Conservation (phyloP, 139 green algal genomes). For the Chlorella sp. region DNA sequence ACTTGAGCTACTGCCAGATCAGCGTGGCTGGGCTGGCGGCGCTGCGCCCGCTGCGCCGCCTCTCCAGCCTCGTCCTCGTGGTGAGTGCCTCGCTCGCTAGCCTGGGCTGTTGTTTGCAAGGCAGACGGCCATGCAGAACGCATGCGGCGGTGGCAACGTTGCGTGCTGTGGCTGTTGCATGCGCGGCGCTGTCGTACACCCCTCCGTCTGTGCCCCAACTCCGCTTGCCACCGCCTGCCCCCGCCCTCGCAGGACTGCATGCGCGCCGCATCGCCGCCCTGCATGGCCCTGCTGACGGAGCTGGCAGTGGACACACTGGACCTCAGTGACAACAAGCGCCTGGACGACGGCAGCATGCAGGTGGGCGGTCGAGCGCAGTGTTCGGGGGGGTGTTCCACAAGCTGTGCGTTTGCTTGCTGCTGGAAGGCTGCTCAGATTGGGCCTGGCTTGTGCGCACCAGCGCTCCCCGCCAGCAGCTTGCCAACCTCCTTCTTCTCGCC, state of each 20-base stretch:
- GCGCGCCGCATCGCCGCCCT: conserved; percentile 3
- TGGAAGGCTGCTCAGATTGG: too few relatives aligned
- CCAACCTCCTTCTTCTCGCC: neutral
- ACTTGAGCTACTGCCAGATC: conserved; percentile 21
- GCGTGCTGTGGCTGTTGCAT: too few relatives aligned
- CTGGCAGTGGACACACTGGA: neutral
- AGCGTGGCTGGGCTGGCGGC: neutral
- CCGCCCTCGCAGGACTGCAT: neutral
- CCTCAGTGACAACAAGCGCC: conserved; percentile 4
- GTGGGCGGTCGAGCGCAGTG: too few relatives aligned
- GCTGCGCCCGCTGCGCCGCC: conserved; percentile 10
- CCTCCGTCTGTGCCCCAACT: too few relatives aligned
- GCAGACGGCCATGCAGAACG: too few relatives aligned
- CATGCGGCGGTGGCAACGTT: too few relatives aligned
- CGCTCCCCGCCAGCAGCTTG: neutral
- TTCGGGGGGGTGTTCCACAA: too few relatives aligned
- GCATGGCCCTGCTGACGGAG: conserved; percentile 13
- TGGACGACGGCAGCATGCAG: conserved; percentile 33
- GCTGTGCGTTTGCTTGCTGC: neutral
- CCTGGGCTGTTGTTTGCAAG: too few relatives aligned
- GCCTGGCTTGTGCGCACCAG: neutral
- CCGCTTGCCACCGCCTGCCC: too few relatives aligned
- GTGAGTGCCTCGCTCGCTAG: too few relatives aligned
- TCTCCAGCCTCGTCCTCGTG: conserved; percentile 4
- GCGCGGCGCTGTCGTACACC: too few relatives aligned